Evolutionary conservation across 495 filamentous ascomycete species (phyloP).

Genomic region (Rhypophila decipiens): DNA sequence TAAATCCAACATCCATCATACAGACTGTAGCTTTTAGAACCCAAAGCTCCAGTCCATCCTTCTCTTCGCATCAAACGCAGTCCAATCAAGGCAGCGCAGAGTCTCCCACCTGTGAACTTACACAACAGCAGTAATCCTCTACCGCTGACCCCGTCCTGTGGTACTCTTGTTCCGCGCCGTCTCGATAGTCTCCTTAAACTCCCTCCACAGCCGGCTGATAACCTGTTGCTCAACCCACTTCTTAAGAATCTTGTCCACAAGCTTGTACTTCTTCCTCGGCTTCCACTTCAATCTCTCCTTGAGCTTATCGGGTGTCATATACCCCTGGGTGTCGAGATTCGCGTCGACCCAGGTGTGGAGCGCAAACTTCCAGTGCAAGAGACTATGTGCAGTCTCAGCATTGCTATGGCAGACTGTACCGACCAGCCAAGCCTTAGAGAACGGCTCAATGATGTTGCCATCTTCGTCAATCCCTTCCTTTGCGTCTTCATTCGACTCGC

Average conservation of each 20-base stretch:
- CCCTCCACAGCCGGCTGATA: constrained; percentile 23
- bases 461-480: constrained; percentile 32
- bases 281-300: constrained; percentile 36
- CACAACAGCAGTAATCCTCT: neutral
- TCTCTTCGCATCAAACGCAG: neutral
- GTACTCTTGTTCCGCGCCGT: constrained; percentile 27
- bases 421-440: constrained; percentile 33
- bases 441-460: constrained; percentile 27
- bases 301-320: constrained; percentile 35
- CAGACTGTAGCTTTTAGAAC: neutral
- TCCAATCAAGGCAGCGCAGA: too few species aligned
- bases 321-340: constrained; percentile 50
- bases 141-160: constrained; percentile 10
- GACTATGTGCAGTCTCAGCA: constrained; percentile 60
- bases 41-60: neutral
- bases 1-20: neutral
- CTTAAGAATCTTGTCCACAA: constrained; percentile 42
- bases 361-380: constrained; percentile 70
- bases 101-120: neutral
- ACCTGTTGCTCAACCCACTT: constrained; percentile 24
- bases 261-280: constrained; percentile 45
- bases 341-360: constrained; percentile 65
- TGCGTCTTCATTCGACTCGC: too few species aligned
- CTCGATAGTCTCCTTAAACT: constrained; percentile 33
- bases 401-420: constrained; percentile 54